Base-by-base conservation (phyloP, 1,284 basidiomycete species). In the Inonotus obliquus region DNA sequence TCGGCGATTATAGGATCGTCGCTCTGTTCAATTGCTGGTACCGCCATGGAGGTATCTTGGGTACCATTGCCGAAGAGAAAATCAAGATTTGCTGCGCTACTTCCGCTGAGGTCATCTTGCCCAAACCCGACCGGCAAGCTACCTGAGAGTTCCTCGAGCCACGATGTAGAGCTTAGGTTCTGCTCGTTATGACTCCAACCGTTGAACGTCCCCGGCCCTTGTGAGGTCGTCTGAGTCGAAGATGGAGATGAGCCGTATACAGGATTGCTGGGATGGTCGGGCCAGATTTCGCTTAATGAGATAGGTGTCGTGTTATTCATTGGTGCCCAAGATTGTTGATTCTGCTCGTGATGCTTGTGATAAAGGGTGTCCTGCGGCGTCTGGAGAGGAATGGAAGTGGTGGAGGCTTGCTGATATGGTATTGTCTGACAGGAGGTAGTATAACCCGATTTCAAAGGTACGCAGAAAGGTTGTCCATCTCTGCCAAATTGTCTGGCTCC, bases 1-100 rank as follows among this genome's bases (percentile, higher is more conserved):
- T 62, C 61, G 21, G n/a, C 41, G 11, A 62, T 27, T 29, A 48
- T 29, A 21, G 38, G 48, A 47, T 58, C 61, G 4, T 53, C 56
- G 19, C 51, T 48, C 38, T 29, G 27, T n/a, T 35, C 49, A 6
- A 49, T 32, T 14, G 29, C 32, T 32, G 39, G 52, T 17, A 37
- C 25, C 14, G 6, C 41, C 23, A 17, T 29, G 19, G 37, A 14
- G 48, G 7, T 17, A 21, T 17, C 9, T 10, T 7, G 32, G 19
- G 7, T 32, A 23, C 47, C 29, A 51, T 19, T 44, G 19, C 53
- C 45, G n/a, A 60, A 47, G n/a, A 47, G n/a, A n/a, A 55, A 54
- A 39, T 60, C 52, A 25, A 55, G 17, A 21, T 47, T 54, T 32
- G 47, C 32, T 14, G 19, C 27, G 17, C 4, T 23, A n/a, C 23